A percentile compares a stretch with the other conserved stretches of the same genome.
These are phyloP conservation scores for Sporisorium sorghi DNA, from an alignment of 1,284 basidiomycete genomes.

Conservation along the genomic window DNA sequence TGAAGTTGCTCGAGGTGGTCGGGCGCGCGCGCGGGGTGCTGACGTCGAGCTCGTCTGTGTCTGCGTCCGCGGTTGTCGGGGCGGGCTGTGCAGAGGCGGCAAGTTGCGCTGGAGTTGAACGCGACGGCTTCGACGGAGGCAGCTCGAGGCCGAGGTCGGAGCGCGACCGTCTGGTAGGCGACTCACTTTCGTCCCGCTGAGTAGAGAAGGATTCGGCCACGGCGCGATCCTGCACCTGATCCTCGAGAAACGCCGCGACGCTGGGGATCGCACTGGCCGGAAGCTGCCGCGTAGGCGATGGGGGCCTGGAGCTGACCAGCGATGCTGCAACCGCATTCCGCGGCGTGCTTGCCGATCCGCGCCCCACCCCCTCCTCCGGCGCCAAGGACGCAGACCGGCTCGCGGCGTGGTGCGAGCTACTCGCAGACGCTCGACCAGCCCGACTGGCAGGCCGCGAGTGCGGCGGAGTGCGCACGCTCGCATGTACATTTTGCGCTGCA, in stretches of 20 bases:
- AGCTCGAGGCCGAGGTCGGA: conserved; percentile 10
- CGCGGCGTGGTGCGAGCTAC: conserved; percentile 13
- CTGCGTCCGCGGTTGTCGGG: neutral
- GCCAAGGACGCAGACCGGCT: conserved; percentile 20
- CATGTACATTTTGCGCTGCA: conserved; percentile 25
- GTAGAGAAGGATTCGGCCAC: too few relatives aligned
- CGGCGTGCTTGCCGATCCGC: conserved; percentile 8
- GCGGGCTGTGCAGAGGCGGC: neutral
- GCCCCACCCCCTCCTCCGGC: conserved; percentile 12
- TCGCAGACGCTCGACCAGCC: conserved; percentile 20
- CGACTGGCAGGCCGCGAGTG: conserved; percentile 42
- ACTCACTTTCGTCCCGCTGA: neutral
- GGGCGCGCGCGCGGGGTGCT: conserved; percentile 49
- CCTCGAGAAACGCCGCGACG: conserved; percentile 35
- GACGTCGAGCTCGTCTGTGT: conserved; percentile 39
- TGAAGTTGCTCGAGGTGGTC: conserved; percentile 28
- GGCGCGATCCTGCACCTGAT: conserved; percentile 21
- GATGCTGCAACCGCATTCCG: conserved; percentile 1
- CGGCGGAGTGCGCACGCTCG: conserved; percentile 34
- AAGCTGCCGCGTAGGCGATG: conserved; percentile 2
- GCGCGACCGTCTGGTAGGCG: conserved; percentile 23
- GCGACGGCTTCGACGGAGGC: neutral
- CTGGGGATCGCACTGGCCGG: conserved; percentile 16
- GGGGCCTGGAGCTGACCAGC: conserved; percentile 27
- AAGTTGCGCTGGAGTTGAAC: neutral